Conservation (phyloP, 768 basidiomycete species). For the Phanerodontia chrysosporium region DNA sequence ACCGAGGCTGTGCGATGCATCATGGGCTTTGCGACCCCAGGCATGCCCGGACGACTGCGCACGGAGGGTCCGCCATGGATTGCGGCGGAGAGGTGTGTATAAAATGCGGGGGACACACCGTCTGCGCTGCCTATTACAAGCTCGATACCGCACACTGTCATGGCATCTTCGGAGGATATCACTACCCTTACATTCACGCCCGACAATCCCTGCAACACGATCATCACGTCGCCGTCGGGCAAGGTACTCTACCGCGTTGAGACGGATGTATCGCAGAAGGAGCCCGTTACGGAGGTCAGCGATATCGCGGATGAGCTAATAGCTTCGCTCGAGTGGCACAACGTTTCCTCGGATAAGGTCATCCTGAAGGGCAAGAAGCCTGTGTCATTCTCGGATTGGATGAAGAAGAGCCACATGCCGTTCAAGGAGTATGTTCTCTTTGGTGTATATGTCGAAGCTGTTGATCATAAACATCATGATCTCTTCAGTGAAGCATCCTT, state of each 20-base stretch:
- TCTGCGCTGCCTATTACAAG: not conserved
- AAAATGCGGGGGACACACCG: not conserved
- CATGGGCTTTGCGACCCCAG: not conserved
- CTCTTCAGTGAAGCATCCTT: conserved; percentile 33
- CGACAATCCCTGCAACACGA: conserved; percentile 40
- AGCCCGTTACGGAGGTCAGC: conserved; percentile 29
- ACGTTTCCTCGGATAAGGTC: conserved; percentile 32
- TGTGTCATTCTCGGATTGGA: conserved; percentile 31
- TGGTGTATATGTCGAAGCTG: no score
- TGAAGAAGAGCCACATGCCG: conserved; percentile 36
- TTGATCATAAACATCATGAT: no score
- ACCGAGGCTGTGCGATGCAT: not conserved
- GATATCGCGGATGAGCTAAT: conserved; percentile 29
- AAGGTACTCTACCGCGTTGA: conserved; percentile 32
- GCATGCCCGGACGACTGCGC: not conserved
- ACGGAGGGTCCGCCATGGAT: not conserved
- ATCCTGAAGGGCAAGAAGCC: conserved; percentile 30
- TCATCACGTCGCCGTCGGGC: conserved; percentile 28
- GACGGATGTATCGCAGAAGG: conserved; percentile 27
- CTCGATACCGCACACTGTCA: not conserved
- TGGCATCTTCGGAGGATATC: not conserved
- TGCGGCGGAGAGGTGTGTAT: not conserved
- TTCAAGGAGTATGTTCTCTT: conserved; percentile 34
- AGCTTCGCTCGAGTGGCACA: conserved; percentile 38
- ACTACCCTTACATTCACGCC: conserved; percentile 21